Percentiles rank a stretch among this genome's conserved stretches.
Evolutionary conservation across 148 eudicot species (phyloP).

Genomic region (Chenopodium formosanum): DNA sequence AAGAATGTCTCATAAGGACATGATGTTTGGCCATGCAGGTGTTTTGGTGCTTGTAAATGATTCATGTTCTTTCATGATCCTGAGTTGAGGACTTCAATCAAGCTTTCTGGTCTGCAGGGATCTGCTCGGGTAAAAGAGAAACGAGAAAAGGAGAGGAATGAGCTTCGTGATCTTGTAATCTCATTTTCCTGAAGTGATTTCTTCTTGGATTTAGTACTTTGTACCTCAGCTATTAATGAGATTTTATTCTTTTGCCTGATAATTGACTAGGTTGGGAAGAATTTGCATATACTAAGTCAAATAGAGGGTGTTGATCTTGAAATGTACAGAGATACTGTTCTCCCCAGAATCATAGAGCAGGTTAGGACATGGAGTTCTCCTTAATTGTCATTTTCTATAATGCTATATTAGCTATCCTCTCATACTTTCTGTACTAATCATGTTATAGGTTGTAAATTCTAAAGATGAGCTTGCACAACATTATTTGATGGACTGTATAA

Average conservation of each 20-base stretch:
- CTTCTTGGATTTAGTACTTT: constrained; percentile 21
- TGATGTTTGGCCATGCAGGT: constrained; percentile 98
- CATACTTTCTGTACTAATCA: background rate
- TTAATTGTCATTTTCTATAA: background rate
- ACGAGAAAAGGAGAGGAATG: constrained; percentile 87
- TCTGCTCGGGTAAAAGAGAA: constrained; percentile 74
- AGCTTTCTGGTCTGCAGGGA: constrained; percentile 99
- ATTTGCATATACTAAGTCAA: constrained; percentile 96
- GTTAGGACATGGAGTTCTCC: constrained; percentile 34
- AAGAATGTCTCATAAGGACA: constrained; percentile 70
- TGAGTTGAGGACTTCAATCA: constrained; percentile 92
- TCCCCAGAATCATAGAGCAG: constrained; percentile 96
- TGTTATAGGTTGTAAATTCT: constrained; percentile 76
- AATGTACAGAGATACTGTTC: constrained; percentile 82
- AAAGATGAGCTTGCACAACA: constrained; percentile 93
- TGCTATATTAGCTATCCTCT: background rate
- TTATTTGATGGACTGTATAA: constrained; percentile 96
- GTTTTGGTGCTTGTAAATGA: constrained; percentile 85
- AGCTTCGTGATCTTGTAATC: constrained; percentile 97
- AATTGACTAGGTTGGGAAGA: constrained; percentile 82
- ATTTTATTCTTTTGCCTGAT: constrained; percentile 23
- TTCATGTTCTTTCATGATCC: constrained; percentile 87
- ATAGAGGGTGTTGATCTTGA: constrained; percentile 97
- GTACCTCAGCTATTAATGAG: constrained; percentile 12
- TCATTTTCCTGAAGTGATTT: constrained; percentile 38